Base-by-base conservation (phyloP, 2,329 filamentous ascomycete genomes). In the Phaeoacremonium minimum region DNA sequence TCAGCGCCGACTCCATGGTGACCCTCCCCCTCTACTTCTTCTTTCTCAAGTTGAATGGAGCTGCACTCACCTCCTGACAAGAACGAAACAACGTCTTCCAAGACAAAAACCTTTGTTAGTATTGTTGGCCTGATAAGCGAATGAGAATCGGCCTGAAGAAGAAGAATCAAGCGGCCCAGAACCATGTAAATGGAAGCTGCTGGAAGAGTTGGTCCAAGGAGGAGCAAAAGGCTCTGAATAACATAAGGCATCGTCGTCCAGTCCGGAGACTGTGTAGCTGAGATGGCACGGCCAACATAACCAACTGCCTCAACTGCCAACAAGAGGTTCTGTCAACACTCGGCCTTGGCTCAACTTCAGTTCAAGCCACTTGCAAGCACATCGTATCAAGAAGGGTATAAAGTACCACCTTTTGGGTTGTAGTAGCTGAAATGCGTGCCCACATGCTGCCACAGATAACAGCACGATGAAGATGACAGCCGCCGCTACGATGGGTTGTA, bases 361-460 rank as follows among this genome's bases (percentile, higher is more conserved):
- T 26, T 26, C 9, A 15, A 20, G 13, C 12, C 34, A 53, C 57
- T 49, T 57, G 74, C 70, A 72, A n/a, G 65, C 37, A 15, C 67
- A 67, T n/a, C 72, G 72, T n/a, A 76, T 50, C 6, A 69, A 43
- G 31, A 77, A 69, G 0, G 73, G 66, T 3, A 69, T 64, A 46
- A 73, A 67, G 49, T 70, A 76, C 66, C 67, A 75, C 2, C 66
- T 65, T 20, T 59, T 54, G 3, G 56, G 56, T 14, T 48, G 50
- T 20, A 64, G 16, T 18, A 72, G 43, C 30, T 64, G 58, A 17
- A 50, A 58, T 13, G 48, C 35, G 38, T 73, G 69, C 1, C 58
- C 34, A 1, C 50, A 18, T 1, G 65, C 55, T 3, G 63, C 50
- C 18, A 62, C 30, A 8, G 50, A 45, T 41, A 73, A 67, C n/a